phyloP scores from a whole-genome alignment of 192 early-diverging fungal genomes.

The Podila clonocystis region DNA sequence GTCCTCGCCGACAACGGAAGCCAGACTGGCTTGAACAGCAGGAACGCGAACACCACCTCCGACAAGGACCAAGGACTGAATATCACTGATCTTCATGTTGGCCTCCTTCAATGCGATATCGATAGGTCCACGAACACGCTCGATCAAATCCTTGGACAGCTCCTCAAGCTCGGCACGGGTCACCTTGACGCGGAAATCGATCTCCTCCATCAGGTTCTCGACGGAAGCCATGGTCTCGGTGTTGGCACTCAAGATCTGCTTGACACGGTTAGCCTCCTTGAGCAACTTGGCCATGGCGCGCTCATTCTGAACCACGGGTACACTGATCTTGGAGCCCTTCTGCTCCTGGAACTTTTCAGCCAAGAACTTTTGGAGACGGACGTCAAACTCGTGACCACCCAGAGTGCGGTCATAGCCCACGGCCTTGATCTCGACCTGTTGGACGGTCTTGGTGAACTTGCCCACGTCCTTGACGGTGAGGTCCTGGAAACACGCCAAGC shows the following conservation, averaged over 20 bases:
- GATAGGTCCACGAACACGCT: slow-evolving; percentile 79
- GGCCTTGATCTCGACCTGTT: slow-evolving; percentile 83
- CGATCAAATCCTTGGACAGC: slow-evolving; percentile 69
- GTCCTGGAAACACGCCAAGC: slow-evolving; percentile 82
- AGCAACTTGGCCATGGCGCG: slow-evolving; percentile 91
- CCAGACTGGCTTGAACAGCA: slow-evolving; percentile 78
- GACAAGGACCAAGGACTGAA: slow-evolving; percentile 92
- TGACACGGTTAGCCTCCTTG: slow-evolving; percentile 95
- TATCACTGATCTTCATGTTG: slow-evolving; percentile 69
- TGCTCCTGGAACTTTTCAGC: slow-evolving; percentile 76
- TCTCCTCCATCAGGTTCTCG: slow-evolving; percentile 87
- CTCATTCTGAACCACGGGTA: slow-evolving; percentile 68
- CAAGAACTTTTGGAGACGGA: slow-evolving; percentile 82
- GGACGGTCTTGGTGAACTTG: slow-evolving; percentile 62
- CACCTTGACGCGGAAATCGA: slow-evolving; percentile 83
- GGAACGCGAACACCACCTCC: slow-evolving; percentile 95
- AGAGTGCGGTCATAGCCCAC: slow-evolving; percentile 85
- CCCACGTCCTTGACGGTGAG: slow-evolving; percentile 65
- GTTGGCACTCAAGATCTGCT: slow-evolving; percentile 97
- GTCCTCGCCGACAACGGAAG: slow-evolving; percentile 76
- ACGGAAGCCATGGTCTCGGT: slow-evolving; percentile 86
- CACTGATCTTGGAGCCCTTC: slow-evolving; percentile 57
- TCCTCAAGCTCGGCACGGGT: slow-evolving; percentile 85
- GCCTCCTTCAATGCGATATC: slow-evolving; percentile 74
- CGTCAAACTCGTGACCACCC: slow-evolving; percentile 90